phyloP scores from a whole-genome alignment of 2,329 filamentous ascomycete genomes.

The Leptographium galeiforme region DNA sequence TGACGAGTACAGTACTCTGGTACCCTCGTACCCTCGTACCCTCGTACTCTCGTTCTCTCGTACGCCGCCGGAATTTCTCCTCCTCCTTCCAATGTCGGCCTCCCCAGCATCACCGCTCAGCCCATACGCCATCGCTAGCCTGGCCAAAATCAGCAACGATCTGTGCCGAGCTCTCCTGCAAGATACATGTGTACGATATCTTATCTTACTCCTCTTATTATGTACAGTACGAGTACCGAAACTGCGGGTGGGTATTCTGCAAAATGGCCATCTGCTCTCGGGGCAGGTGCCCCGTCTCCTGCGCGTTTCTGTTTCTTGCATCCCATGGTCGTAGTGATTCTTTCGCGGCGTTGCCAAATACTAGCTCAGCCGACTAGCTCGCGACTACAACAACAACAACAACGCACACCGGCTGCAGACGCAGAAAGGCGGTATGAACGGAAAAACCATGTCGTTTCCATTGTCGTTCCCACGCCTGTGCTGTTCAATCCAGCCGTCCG shows the following conservation, averaged over 20 bases:
- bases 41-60: too few relatives aligned
- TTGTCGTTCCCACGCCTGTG: neutral
- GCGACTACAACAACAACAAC: neutral
- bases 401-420: neutral
- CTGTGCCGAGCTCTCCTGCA: neutral
- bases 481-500: neutral
- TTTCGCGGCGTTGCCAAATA: too few relatives aligned
- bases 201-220: neutral
- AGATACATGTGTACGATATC: neutral
- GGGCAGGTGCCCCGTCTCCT: too few relatives aligned
- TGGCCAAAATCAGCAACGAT: neutral
- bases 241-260: neutral
- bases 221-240: neutral
- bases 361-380: neutral
- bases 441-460: neutral
- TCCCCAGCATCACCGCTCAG: neutral
- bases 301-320: too few relatives aligned
- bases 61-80: too few relatives aligned
- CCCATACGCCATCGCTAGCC: neutral
- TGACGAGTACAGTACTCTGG: too few relatives aligned
- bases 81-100: too few relatives aligned
- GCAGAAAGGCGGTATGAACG: neutral
- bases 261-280: neutral
- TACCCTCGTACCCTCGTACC: too few relatives aligned
- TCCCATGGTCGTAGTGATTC: too few relatives aligned